Evolutionary conservation across 2,329 filamentous ascomycete genomes (phyloP).

Genomic region (Curvularia verruculosa): DNA sequence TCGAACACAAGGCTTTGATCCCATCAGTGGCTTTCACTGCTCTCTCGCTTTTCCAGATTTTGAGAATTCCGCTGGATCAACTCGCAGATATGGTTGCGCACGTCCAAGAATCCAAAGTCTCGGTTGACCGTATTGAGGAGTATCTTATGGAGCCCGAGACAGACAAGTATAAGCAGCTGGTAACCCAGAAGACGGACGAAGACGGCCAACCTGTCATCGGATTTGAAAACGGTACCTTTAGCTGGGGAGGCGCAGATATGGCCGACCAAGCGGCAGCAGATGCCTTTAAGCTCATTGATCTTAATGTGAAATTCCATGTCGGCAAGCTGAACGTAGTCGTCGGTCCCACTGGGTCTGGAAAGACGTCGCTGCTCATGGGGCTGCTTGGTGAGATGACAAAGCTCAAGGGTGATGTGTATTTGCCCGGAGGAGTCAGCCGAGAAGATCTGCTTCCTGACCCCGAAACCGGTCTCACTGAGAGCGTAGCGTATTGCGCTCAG

Average conservation of each 20-base stretch:
- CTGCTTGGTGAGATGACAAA: constrained; percentile 95
- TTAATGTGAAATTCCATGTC: constrained; percentile 81
- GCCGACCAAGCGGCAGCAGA: constrained; percentile 65
- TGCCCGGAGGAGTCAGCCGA: constrained; percentile 84
- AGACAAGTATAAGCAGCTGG: constrained; percentile 88
- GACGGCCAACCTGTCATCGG: constrained; percentile 78
- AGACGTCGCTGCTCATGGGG: constrained; percentile 95
- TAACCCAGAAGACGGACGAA: constrained; percentile 70
- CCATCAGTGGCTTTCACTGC: constrained; percentile 96
- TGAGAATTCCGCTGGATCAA: constrained; percentile 92
- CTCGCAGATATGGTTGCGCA: constrained; percentile 98
- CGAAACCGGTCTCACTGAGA: constrained; percentile 85
- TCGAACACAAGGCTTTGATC: constrained; percentile 87
- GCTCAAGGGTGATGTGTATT: constrained; percentile 77
- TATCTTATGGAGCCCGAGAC: constrained; percentile 94
- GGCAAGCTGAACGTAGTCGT: constrained; percentile 91
- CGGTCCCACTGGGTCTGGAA: constrained; percentile 91
- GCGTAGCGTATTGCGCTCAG: constrained; percentile 94
- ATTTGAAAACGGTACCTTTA: constrained; percentile 82
- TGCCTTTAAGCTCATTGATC: constrained; percentile 76
- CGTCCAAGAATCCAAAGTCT: constrained; percentile 96
- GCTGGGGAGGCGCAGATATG: constrained; percentile 73
- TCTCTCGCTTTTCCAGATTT: constrained; percentile 91
- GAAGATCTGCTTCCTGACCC: constrained; percentile 84
- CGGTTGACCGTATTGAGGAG: constrained; percentile 93